Evolutionary conservation across 345 rosid genomes (phyloP).

Genomic region (Bruguiera parviflora): DNA sequence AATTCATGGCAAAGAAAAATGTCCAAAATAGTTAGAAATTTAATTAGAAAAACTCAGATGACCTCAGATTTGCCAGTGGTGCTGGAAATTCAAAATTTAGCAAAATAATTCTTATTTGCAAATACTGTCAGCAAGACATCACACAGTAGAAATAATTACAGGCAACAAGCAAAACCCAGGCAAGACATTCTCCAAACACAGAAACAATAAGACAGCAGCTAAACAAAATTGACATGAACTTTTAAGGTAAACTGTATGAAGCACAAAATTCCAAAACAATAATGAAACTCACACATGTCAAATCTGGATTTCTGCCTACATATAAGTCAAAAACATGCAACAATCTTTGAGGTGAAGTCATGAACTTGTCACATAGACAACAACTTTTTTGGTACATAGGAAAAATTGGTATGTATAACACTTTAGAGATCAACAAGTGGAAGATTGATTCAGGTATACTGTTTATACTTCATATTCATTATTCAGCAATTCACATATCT

Average conservation of each 20-base stretch:
- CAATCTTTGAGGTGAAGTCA: no score
- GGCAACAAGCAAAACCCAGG: no score
- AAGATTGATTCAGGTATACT: no score
- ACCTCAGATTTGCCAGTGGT: neutral
- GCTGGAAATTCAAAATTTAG: neutral
- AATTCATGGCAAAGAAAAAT: neutral
- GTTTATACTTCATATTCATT: no score
- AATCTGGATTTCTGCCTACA: neutral
- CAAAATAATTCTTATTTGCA: no score
- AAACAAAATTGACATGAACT: neutral
- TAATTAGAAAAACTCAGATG: neutral
- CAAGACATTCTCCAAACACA: neutral
- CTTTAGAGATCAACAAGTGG: no score
- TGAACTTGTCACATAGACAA: no score
- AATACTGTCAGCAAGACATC: no score
- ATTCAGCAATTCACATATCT: no score
- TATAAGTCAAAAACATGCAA: neutral
- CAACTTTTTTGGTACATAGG: no score
- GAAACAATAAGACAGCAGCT: neutral
- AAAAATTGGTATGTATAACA: no score
- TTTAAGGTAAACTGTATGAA: neutral
- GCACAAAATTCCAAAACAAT: neutral
- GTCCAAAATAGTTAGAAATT: constrained; percentile 3
- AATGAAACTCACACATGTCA: neutral
- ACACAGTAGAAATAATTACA: no score